A percentile compares a stretch with the other conserved stretches of the same genome.
Conservation (phyloP, 1,284 basidiomycete species). For the Schizophyllum amplum region DNA sequence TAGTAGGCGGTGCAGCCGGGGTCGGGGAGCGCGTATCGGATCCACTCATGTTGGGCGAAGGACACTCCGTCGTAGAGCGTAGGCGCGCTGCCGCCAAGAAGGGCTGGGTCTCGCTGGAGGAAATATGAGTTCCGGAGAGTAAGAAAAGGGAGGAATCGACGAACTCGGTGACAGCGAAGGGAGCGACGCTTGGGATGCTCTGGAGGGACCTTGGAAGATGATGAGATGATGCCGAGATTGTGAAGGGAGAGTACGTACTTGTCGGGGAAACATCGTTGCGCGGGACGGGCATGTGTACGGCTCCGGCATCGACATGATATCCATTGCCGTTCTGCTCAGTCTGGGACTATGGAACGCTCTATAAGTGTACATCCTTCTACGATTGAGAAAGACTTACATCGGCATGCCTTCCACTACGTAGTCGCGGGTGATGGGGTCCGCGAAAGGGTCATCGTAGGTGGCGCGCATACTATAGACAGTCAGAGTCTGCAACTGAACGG, state of each 20-base stretch:
- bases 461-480: neutral
- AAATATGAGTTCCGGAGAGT: slow-evolving; percentile 6
- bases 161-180: neutral
- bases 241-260: neutral
- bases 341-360: neutral
- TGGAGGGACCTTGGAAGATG: too few relatives aligned
- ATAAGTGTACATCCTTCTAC: neutral
- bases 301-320: neutral
- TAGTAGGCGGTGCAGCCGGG: slow-evolving; percentile 47
- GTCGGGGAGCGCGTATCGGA: slow-evolving; percentile 62
- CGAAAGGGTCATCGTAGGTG: slow-evolving; percentile 23
- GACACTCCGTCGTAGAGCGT: slow-evolving; percentile 14
- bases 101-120: neutral
- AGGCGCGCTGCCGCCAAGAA: neutral
- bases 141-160: neutral
- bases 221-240: neutral
- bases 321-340: neutral
- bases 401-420: neutral
- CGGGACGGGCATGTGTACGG: neutral
- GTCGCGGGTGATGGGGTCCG: slow-evolving; percentile 19
- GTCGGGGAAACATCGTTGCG: neutral
- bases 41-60: slow-evolving; percentile 34
- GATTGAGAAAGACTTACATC: neutral
- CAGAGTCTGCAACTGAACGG: neutral
- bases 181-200: neutral